A percentile compares a stretch with the other conserved stretches of the same genome.
Evolutionary conservation across 257 asterid genomes (phyloP).

Genomic region (Haberlea rhodopensis): DNA sequence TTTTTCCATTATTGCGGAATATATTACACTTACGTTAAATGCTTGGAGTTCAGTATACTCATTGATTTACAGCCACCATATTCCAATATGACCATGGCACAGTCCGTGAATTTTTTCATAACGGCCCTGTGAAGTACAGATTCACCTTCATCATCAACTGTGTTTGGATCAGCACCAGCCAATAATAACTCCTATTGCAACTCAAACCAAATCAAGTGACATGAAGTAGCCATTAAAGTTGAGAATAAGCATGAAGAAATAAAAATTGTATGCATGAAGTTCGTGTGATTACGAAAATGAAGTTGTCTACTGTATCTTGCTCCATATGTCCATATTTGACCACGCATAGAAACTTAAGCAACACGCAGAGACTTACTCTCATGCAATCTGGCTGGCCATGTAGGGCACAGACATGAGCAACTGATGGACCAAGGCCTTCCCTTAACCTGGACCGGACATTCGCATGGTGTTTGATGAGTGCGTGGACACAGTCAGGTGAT

Average conservation of each 20-base stretch:
- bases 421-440: conserved; percentile 98
- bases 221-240: conserved; percentile 14
- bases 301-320: conserved; percentile 13
- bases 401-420: conserved; percentile 98
- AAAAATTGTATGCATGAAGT: conserved; percentile 3
- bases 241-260: conserved; percentile 4
- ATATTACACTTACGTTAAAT: conserved; percentile 72
- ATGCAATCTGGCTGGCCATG: conserved; percentile 99
- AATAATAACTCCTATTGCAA: conserved; percentile 69
- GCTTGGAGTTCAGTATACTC: conserved; percentile 79
- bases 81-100: conserved; percentile 88
- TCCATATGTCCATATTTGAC: conserved; percentile 8
- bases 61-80: conserved; percentile 96
- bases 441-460: conserved; percentile 88
- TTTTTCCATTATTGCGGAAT: conserved; percentile 17
- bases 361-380: conserved; percentile 59
- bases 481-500: conserved; percentile 91
- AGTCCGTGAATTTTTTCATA: conserved; percentile 86
- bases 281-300: neutral
- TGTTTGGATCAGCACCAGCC: conserved; percentile 99
- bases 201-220: conserved; percentile 23
- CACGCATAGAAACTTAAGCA: conserved; percentile 15
- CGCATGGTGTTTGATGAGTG: conserved; percentile 76
- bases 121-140: conserved; percentile 98
- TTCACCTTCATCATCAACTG: conserved; percentile 97